These are phyloP conservation scores for Alternaria burnsii DNA, from an alignment of 2,329 filamentous ascomycete genomes.

Conservation along the genomic window DNA sequence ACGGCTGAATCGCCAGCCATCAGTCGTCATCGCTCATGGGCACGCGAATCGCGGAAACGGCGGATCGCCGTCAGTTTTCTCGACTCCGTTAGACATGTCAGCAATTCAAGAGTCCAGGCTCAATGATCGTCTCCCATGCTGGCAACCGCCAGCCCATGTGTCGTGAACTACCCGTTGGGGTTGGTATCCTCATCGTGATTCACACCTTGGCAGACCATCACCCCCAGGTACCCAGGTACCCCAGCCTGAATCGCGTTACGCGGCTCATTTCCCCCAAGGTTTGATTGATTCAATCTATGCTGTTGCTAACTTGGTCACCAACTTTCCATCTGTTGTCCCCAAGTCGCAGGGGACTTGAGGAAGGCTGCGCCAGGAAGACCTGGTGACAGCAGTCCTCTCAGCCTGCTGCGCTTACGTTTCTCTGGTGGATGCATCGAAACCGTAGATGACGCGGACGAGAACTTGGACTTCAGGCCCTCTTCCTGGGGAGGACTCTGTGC, in stretches of 20 bases:
- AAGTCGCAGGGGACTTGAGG: slow-evolving; percentile 20
- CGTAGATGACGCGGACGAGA: slow-evolving; percentile 34
- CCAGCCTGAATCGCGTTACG: slow-evolving; percentile 2
- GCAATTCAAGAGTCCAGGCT: slow-evolving; percentile 14
- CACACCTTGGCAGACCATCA: neutral
- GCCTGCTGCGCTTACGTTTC: slow-evolving; percentile 34
- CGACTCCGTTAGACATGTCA: slow-evolving; percentile 11
- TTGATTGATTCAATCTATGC: slow-evolving; percentile 21
- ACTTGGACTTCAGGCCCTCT: slow-evolving; percentile 27
- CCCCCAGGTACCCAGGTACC: neutral
- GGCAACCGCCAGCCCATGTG: slow-evolving; percentile 13
- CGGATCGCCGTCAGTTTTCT: slow-evolving; percentile 21
- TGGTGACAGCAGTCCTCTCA: slow-evolving; percentile 34
- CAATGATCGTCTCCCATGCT: slow-evolving; percentile 9
- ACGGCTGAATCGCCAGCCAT: slow-evolving; percentile 26
- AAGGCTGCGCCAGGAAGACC: slow-evolving; percentile 29
- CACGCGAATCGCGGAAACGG: slow-evolving; percentile 16
- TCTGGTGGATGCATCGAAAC: slow-evolving; percentile 19
- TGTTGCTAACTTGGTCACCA: slow-evolving; percentile 21
- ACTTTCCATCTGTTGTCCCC: slow-evolving; percentile 19
- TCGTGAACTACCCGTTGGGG: slow-evolving; percentile 16
- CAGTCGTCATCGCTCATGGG: slow-evolving; percentile 27
- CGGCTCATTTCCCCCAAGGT: slow-evolving; percentile 20
- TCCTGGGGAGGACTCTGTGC: slow-evolving; percentile 13
- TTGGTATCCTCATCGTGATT: slow-evolving; percentile 9